These are phyloP conservation scores for Encephalitozoon hellem DNA, from an alignment of 371 early-diverging fungal genomes.

Conservation along the genomic window DNA sequence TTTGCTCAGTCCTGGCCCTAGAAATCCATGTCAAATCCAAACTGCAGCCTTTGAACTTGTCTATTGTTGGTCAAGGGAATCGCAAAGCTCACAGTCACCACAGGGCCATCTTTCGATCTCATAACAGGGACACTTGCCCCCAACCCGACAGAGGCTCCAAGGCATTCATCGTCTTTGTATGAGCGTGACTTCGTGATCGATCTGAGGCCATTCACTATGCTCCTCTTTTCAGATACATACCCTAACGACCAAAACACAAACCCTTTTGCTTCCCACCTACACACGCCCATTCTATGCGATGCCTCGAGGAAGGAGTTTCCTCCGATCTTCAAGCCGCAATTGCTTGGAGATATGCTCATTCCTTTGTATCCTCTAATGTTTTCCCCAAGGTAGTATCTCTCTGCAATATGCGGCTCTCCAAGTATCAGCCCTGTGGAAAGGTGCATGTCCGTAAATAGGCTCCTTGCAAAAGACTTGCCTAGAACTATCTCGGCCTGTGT, in stretches of 20 bases:
- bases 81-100: constrained; percentile 3
- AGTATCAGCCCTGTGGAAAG: neutral
- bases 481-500: neutral
- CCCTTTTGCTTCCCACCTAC: neutral
- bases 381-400: constrained; percentile 35
- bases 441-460: neutral
- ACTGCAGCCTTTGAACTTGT: neutral
- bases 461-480: neutral
- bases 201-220: neutral
- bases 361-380: constrained; percentile 25
- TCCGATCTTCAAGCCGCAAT: neutral
- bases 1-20: neutral
- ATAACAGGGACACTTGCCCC: constrained; percentile 8
- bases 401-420: constrained; percentile 16
- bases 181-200: neutral
- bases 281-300: constrained; percentile 12
- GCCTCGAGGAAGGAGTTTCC: constrained; percentile 34
- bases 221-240: neutral
- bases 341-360: constrained; percentile 28
- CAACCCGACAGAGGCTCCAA: constrained; percentile 16
- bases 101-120: constrained; percentile 3
- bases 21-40: constrained; percentile 24
- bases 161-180: neutral
- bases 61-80: neutral
- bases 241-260: constrained; percentile 18